These are phyloP conservation scores for Aspergillus baeticus DNA, from an alignment of 495 filamentous ascomycete species.

Conservation along the genomic window DNA sequence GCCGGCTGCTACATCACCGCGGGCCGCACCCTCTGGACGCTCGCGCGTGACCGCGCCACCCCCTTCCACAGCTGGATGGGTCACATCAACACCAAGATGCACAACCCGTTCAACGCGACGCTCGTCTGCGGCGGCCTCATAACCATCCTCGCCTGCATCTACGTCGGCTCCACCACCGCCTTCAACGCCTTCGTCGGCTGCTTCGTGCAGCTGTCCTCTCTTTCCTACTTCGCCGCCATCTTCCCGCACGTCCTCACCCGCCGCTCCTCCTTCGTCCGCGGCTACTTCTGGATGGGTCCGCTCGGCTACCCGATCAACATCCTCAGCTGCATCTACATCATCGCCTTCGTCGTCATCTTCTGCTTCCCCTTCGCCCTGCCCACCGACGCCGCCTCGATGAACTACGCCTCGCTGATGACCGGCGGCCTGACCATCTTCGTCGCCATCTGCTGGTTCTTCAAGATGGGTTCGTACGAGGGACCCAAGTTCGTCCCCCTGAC, in stretches of 20 bases:
- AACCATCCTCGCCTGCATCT: conserved; percentile 71
- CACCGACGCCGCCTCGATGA: conserved; percentile 59
- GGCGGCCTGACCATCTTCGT: conserved; percentile 55
- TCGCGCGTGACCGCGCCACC: conserved; percentile 68
- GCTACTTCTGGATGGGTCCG: conserved; percentile 67
- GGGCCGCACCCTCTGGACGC: conserved; percentile 83
- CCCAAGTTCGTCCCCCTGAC: conserved; percentile 14
- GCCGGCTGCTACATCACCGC: conserved; percentile 72
- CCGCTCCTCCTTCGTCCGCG: conserved; percentile 61
- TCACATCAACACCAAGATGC: conserved; percentile 42
- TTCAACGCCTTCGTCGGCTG: conserved; percentile 76
- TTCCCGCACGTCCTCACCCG: conserved; percentile 68
- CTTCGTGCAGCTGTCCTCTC: conserved; percentile 65
- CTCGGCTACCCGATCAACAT: conserved; percentile 60
- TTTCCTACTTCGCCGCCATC: conserved; percentile 76
- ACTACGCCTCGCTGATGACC: conserved; percentile 68
- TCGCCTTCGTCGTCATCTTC: conserved; percentile 71
- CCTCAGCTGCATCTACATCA: conserved; percentile 61
- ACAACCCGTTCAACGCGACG: conserved; percentile 69
- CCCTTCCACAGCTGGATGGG: conserved; percentile 42
- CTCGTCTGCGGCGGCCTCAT: conserved; percentile 57
- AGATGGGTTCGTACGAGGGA: conserved; percentile 10
- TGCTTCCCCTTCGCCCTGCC: conserved; percentile 71
- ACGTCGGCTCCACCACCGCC: conserved; percentile 68
- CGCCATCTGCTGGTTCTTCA: conserved; percentile 31